phyloP scores from a whole-genome alignment of 768 basidiomycete genomes.

The Suillus decipiens region DNA sequence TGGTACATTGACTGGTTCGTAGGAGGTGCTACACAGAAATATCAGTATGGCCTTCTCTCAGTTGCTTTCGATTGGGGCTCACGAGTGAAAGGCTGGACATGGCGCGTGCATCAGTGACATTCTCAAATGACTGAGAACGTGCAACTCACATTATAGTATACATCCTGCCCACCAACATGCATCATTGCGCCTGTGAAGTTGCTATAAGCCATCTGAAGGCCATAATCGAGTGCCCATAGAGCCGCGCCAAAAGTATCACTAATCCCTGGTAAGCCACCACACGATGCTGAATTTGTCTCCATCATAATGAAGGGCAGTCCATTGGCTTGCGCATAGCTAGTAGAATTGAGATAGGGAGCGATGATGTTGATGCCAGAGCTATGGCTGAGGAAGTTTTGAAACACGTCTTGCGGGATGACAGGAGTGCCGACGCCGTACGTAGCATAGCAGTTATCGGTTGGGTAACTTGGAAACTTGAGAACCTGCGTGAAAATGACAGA shows the following conservation, averaged over 20 bases:
- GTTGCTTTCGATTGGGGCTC: conserved; percentile 8
- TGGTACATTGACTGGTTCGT: conserved; percentile 37
- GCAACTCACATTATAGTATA: conserved; percentile 52
- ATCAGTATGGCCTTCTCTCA: background rate
- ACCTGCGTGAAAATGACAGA: background rate
- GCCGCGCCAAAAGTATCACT: conserved; percentile 51
- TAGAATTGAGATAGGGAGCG: conserved; percentile 38
- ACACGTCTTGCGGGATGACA: conserved; percentile 39
- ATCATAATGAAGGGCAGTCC: conserved; percentile 50
- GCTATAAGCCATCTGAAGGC: conserved; percentile 47
- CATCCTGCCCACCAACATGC: conserved; percentile 50
- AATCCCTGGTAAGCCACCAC: conserved; percentile 56
- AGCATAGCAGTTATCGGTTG: conserved; percentile 36
- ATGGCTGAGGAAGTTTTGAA: conserved; percentile 48
- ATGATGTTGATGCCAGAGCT: conserved; percentile 37
- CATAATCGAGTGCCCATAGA: conserved; percentile 53
- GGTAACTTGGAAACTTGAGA: conserved; percentile 36
- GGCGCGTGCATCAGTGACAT: background rate
- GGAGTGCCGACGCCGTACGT: conserved; percentile 21
- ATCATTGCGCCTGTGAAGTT: conserved; percentile 50
- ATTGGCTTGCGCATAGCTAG: conserved; percentile 31
- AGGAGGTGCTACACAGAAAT: conserved; percentile 38
- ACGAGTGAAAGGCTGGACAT: conserved; percentile 50
- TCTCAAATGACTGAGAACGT: conserved; percentile 3
- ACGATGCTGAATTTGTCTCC: conserved; percentile 55